Evolutionary conservation across 2,329 filamentous ascomycete species (phyloP), one percentile per base, ranked within the genome.

Genomic region (Ophiognomonia clavigignenti-juglandacearum): DNA sequence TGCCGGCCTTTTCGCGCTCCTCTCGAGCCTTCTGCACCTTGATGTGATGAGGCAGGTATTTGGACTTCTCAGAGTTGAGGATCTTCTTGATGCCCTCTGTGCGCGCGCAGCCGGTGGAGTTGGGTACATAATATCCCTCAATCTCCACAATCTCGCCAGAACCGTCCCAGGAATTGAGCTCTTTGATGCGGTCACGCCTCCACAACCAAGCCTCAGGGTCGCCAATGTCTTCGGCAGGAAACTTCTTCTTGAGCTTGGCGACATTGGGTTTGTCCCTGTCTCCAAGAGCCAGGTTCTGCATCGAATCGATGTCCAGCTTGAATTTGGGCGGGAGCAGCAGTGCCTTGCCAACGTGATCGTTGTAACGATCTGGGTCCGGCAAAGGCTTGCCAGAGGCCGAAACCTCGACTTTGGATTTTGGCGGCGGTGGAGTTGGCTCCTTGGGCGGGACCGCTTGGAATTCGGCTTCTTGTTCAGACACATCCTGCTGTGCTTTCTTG

Each of bases 71-170:
- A 0, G 89, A 88, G 64, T 98, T 95, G 53, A 95, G 78, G 47
- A 98, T 97, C 73, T 92, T 95, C 72, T 95, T 92, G 59, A 90
- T 83, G 23, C 90, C 91, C 69, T 98, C 91, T 0, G 93, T 96
- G 47, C 93, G 82, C 47, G 93, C 93, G 57, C 83, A 87, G 27
- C 93, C 93, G 9, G 89, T 89, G 1, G 76, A 53, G 56, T 96
- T 98, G 0, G 88, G 82, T 34, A 96, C 88, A 61, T 96, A 97
- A 59, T 84, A 84, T 18, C 80, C 82, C 26, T 75, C 73, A 37
- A 84, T 82, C 4, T 51, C 47, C 4, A 61, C 58, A 2, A 64
- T 59, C n/a, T 57, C 56, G 2, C 55, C 49, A 7, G 59, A 54
- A 20, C 52, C 53, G 23, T 58, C 63, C 22, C 61, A 62, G 2